phyloP scores from a whole-genome alignment of 768 basidiomycete genomes.

The Lepiota venenata region DNA sequence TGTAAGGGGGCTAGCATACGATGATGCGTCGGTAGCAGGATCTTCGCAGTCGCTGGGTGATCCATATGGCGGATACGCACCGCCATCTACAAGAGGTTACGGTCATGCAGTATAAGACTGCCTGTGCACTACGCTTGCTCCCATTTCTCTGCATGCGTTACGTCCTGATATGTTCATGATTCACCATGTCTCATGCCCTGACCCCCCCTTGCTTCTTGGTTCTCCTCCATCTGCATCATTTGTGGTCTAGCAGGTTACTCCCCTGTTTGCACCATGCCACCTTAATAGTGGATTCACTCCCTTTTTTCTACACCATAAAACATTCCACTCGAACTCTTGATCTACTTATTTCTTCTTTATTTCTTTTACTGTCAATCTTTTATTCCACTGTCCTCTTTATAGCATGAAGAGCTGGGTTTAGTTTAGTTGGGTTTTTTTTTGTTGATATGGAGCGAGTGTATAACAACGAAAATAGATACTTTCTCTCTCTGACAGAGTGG shows the following conservation, averaged over 20 bases:
- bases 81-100: not conserved
- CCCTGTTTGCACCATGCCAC: not conserved
- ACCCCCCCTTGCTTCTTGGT: not conserved
- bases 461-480: slow-evolving; percentile 5
- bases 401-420: slow-evolving; percentile 3
- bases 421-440: not conserved
- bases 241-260: slow-evolving; percentile 1
- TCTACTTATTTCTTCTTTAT: slow-evolving; percentile 1
- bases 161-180: slow-evolving; percentile 6
- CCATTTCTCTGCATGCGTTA: not conserved
- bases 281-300: not conserved
- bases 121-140: not conserved
- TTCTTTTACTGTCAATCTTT: slow-evolving; percentile 1
- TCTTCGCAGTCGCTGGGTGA: slow-evolving; percentile 5
- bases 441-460: not conserved
- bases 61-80: slow-evolving; percentile 1
- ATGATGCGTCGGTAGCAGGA: slow-evolving; percentile 26
- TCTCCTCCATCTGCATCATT: not conserved
- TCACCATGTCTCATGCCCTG: not conserved
- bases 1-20: slow-evolving; percentile 31
- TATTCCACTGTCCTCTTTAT: not conserved
- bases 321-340: not conserved
- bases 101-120: not conserved
- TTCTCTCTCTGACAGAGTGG: not conserved
- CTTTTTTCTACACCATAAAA: not conserved